A percentile compares a stretch with the other conserved stretches of the same genome.
These are phyloP conservation scores for Leccinum obscurum DNA, from an alignment of 768 basidiomycete genomes.

Conservation along the genomic window DNA sequence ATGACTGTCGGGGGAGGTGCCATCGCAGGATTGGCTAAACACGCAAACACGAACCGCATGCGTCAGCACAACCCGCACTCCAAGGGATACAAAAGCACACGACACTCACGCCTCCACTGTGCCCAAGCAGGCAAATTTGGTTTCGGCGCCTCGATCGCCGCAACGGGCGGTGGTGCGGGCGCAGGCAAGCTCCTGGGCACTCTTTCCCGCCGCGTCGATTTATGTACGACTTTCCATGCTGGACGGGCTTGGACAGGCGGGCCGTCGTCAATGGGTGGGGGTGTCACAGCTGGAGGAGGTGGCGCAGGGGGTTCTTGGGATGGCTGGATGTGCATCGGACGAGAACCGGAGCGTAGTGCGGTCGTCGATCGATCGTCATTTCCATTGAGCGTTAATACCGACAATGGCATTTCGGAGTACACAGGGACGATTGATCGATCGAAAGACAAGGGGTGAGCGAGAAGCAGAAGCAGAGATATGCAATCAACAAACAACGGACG, in stretches of 20 bases:
- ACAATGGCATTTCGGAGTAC: not conserved
- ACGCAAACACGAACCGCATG: not conserved
- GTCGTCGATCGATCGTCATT: not conserved
- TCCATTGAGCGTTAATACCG: not conserved
- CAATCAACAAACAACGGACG: not conserved
- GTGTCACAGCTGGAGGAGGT: constrained; percentile 40
- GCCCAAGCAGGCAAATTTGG: constrained; percentile 75
- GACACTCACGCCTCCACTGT: constrained; percentile 70
- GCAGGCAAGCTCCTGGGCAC: constrained; percentile 44
- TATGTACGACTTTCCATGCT: constrained; percentile 74
- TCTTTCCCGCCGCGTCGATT: constrained; percentile 55
- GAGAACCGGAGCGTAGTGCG: not conserved
- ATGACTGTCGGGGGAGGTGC: constrained; percentile 51
- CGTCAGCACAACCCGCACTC: not conserved
- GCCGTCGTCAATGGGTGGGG: constrained; percentile 47
- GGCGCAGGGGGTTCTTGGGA: constrained; percentile 38
- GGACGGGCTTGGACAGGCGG: constrained; percentile 55
- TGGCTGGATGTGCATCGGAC: constrained; percentile 17
- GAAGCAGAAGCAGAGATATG: not conserved
- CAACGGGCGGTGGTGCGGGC: constrained; percentile 30
- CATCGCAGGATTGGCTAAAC: constrained; percentile 21
- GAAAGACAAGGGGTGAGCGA: not conserved
- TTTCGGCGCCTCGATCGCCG: constrained; percentile 47
- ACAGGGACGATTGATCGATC: not conserved
- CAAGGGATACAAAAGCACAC: not conserved